Evolutionary conservation across 169 alveolate genomes (phyloP), one percentile per base, ranked within the genome.

Genomic region (Cyclospora cayetanensis): DNA sequence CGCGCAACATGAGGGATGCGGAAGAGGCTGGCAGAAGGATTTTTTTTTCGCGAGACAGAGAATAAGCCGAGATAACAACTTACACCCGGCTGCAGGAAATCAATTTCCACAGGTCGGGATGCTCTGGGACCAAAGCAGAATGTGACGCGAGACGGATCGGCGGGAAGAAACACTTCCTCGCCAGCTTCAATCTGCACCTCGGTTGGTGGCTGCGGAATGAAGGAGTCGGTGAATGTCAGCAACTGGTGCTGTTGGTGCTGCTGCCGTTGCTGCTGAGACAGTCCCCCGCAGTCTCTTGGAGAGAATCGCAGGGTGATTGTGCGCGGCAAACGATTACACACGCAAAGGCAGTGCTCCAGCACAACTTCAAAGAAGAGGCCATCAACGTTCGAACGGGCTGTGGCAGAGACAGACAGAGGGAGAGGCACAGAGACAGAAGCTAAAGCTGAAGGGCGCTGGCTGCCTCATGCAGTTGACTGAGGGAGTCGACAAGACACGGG

Each of bases 261-360:
- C 76, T 65, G 76, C 76, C 31, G 76, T 41, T 65, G 76, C 76
- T 65, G 76, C 39, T 4, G 34, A 1, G 37, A 2, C 2, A 27
- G 4, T 4, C 37, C 37, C 25, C 76, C 37, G 37, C 76, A 65
- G 34, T 65, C 76, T n/a, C 76, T 35, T n/a, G n/a, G 41, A 25
- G 35, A 20, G 39, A 65, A 65, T 12, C 89, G 70, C 74, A 53
- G 35, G 42, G 41, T 46, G 50, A 82, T 29, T 37, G 79, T 29
- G n/a, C 90, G 90, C 52, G 90, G 90, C 63, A 82, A n/a, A 27
- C 90, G 90, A 27, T 82, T 82, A 27, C 77, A 55, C 15, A 82
- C 66, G 63, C 65, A 41, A 25, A 82, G 90, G 68, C 90, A 82
- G 79, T 82, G 90, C 90, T 82, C 90, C 25, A 82, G 27, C 31